Evolutionary conservation across 148 eudicot species (phyloP).

Genomic region (Nyssa sinensis): DNA sequence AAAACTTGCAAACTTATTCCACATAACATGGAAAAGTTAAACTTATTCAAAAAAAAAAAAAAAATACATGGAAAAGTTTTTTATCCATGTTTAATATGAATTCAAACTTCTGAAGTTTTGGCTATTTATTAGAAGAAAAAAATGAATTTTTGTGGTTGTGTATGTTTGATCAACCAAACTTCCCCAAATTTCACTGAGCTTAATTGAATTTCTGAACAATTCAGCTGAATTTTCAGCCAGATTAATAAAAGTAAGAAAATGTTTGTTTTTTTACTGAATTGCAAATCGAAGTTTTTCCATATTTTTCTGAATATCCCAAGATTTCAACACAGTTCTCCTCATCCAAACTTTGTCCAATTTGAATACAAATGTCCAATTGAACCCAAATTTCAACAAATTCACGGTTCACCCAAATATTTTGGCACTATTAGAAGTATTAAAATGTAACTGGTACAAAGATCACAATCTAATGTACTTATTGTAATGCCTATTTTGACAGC

Average conservation of each 20-base stretch:
- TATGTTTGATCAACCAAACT: background rate
- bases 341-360: background rate
- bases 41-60: too few relatives aligned
- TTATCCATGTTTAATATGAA: background rate
- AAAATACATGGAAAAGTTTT: too few relatives aligned
- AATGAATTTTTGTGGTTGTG: background rate
- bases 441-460: background rate
- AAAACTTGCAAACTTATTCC: constrained; percentile 2
- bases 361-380: background rate
- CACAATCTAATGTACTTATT: background rate
- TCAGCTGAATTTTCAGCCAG: background rate
- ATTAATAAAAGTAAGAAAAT: background rate
- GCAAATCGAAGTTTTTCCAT: background rate
- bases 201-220: background rate
- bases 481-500: background rate
- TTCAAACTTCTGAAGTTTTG: background rate
- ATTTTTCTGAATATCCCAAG: background rate
- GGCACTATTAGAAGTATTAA: background rate
- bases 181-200: constrained; percentile 3
- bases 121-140: background rate
- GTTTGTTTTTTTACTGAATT: background rate
- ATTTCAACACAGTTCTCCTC: background rate
- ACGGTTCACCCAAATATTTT: too few relatives aligned
- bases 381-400: background rate
- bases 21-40: background rate